Evolutionary conservation across 2,329 filamentous ascomycete species (phyloP).

Genomic region (Arthrinium phaeospermum): DNA sequence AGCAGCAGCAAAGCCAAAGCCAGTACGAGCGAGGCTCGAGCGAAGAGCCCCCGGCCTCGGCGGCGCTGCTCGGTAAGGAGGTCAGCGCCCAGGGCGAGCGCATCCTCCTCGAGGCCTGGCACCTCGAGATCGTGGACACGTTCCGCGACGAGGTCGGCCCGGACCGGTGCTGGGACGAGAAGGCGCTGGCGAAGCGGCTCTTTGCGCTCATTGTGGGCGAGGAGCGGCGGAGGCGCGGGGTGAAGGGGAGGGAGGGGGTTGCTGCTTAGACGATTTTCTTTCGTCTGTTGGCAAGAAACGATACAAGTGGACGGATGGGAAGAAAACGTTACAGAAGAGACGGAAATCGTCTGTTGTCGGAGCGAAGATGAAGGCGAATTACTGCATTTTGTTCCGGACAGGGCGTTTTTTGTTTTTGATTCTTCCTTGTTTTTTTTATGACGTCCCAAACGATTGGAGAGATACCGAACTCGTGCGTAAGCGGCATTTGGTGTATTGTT

Average conservation of each 20-base stretch:
- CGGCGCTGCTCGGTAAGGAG: slow-evolving; percentile 52
- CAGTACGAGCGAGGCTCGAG: background rate
- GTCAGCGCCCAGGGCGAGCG: slow-evolving; percentile 52
- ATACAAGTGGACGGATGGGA: no score
- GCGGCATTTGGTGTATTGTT: background rate
- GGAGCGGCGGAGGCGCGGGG: slow-evolving; percentile 43
- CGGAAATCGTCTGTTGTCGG: background rate
- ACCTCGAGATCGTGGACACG: slow-evolving; percentile 62
- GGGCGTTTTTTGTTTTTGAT: slow-evolving; percentile 18
- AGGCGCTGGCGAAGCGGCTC: slow-evolving; percentile 55
- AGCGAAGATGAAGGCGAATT: slow-evolving; percentile 13
- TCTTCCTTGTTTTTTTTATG: slow-evolving; percentile 17
- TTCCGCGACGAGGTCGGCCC: slow-evolving; percentile 54
- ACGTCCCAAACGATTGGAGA: background rate
- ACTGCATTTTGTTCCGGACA: background rate
- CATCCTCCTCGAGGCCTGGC: slow-evolving; percentile 60
- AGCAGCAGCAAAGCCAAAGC: no score
- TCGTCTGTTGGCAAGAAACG: no score
- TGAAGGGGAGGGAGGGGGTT: background rate
- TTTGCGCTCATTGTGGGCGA: slow-evolving; percentile 61
- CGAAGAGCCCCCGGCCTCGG: background rate
- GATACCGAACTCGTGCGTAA: slow-evolving; percentile 14
- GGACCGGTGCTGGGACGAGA: slow-evolving; percentile 50
- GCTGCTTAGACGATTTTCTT: background rate
- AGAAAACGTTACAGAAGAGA: no score